Evolutionary conservation across 2,329 filamentous ascomycete genomes (phyloP), one percentile per base, ranked within the genome.

Genomic region (Stachybotrys elegans): DNA sequence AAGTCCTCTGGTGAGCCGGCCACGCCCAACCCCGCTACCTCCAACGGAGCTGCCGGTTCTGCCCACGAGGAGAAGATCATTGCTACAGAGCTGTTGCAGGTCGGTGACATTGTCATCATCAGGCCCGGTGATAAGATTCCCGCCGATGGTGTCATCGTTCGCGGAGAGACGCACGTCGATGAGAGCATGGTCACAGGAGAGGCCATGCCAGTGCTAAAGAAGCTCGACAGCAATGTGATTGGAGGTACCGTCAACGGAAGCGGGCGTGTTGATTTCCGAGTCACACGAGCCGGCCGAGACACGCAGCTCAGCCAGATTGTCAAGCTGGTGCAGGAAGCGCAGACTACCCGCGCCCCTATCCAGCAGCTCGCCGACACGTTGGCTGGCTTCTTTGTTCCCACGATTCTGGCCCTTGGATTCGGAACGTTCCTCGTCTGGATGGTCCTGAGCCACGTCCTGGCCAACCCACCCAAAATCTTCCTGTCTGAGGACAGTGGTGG

Each of bases 101-200:
- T 95, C 11, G 90, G 90, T 36, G 93, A 98, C 61, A 81, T 98
- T 52, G 91, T 97, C 46, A 83, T 97, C 49, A 78, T 98, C 44
- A 86, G 89, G 44, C 93, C 93, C 6, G 93, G 93, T 43, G 93
- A 97, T 69, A 97, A 97, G 70, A 89, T 98, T 46, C 92, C 93
- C 2, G 92, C 92, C 2, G 93, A 98, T 61, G 93, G 93, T 39
- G 76, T 81, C 8, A 79, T 98, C 42, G 88, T 89, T 44, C 82
- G 86, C 43, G 93, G 93, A 23, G 88, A 96, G 65, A 95, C 89
- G 27, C 95, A 94, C 57, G 81, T 96, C 19, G 90, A 98, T 53
- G 93, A 98, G 68, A 95, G 90, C 60, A 97, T 97, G 92, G 91
- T 98, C 40, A 98, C 93, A 6, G 93, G 93, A 52, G 93, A 98